phyloP scores from a whole-genome alignment of 306 rosid genomes.

The Sindora glabra region DNA sequence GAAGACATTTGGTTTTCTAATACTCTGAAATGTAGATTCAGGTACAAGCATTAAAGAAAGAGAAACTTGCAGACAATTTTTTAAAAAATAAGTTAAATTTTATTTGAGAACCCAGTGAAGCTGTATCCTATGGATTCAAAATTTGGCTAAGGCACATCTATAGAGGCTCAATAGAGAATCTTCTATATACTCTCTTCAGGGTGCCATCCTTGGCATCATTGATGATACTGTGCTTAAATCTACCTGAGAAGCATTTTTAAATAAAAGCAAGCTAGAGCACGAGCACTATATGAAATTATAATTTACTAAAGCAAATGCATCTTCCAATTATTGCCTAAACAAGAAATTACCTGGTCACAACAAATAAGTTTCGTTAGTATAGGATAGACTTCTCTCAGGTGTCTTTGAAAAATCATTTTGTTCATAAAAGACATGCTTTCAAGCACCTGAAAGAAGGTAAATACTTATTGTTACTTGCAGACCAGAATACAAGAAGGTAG shows the following conservation, averaged over 20 bases:
- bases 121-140: too few species aligned
- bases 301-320: slow-evolving; percentile 5
- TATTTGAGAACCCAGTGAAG: background rate
- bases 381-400: slow-evolving; percentile 88
- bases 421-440: slow-evolving; percentile 89
- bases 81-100: background rate
- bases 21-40: too few species aligned
- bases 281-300: background rate
- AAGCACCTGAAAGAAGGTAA: slow-evolving; percentile 58
- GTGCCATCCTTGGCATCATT: too few species aligned
- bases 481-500: background rate
- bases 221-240: too few species aligned
- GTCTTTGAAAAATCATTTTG: slow-evolving; percentile 76
- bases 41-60: too few species aligned
- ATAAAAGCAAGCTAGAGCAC: slow-evolving; percentile 10
- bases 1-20: too few species aligned
- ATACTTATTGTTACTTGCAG: slow-evolving; percentile 2
- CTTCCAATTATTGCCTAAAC: background rate
- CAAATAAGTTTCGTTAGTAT: slow-evolving; percentile 88
- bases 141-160: too few species aligned
- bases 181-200: too few species aligned
- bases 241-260: background rate
- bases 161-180: too few species aligned
- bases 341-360: slow-evolving; percentile 85
- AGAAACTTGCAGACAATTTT: too few species aligned